phyloP scores from a whole-genome alignment of 2,329 filamentous ascomycete genomes.

The Thelonectria rubi region DNA sequence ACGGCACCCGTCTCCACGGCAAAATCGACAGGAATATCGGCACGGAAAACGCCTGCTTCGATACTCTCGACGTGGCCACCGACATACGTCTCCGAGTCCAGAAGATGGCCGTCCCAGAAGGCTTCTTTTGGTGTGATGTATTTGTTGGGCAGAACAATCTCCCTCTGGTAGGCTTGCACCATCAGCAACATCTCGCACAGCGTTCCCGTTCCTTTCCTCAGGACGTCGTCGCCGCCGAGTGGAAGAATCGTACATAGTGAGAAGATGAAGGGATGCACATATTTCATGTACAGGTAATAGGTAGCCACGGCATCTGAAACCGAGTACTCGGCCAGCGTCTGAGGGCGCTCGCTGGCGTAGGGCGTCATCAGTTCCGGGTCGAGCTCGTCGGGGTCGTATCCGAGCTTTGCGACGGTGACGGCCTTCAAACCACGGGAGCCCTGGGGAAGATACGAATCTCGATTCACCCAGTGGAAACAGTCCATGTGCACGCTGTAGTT shows the following conservation, averaged over 20 bases:
- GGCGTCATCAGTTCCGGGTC: slow-evolving; percentile 98
- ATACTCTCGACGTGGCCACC: slow-evolving; percentile 99
- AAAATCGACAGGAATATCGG: slow-evolving; percentile 95
- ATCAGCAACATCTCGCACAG: slow-evolving; percentile 99
- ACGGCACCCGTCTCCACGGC: slow-evolving; percentile 87
- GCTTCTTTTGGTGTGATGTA: slow-evolving; percentile 89
- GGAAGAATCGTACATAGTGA: slow-evolving; percentile 97
- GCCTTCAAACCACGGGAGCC: slow-evolving; percentile 97
- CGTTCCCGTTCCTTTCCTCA: slow-evolving; percentile 96
- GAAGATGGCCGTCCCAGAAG: slow-evolving; percentile 95
- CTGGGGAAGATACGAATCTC: slow-evolving; percentile 97
- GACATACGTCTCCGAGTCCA: slow-evolving; percentile 98
- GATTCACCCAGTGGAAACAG: slow-evolving; percentile 98
- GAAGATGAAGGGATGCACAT: slow-evolving; percentile 99
- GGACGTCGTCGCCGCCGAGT: slow-evolving; percentile 87
- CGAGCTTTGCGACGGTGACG: slow-evolving; percentile 96
- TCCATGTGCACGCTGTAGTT: slow-evolving; percentile 98
- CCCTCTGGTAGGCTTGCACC: slow-evolving; percentile 94
- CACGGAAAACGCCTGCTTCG: slow-evolving; percentile 94
- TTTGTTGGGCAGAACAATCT: slow-evolving; percentile 95
- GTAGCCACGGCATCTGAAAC: slow-evolving; percentile 99
- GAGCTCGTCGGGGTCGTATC: slow-evolving; percentile 97
- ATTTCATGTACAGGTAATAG: slow-evolving; percentile 99
- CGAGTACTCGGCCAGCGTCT: slow-evolving; percentile 96
- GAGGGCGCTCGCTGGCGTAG: slow-evolving; percentile 87